phyloP scores from a whole-genome alignment of 2,329 filamentous ascomycete genomes.

The Didymella exigua region DNA sequence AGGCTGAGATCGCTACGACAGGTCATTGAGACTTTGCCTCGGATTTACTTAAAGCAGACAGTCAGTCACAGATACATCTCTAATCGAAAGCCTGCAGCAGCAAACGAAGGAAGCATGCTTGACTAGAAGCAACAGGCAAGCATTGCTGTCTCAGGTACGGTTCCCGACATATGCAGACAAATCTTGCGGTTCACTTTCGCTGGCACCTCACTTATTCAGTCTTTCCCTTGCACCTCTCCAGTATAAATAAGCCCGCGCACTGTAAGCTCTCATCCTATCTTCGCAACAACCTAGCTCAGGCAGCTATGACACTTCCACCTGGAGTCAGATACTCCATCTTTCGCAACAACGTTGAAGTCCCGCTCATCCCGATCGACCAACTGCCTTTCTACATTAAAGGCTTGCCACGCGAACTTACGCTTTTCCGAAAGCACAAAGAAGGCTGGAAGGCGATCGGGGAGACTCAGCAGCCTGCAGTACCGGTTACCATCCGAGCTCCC shows the following conservation, averaged over 20 bases:
- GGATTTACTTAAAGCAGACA: background rate
- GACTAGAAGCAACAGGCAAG: slow-evolving; percentile 3
- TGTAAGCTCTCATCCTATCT: background rate
- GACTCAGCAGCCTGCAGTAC: slow-evolving; percentile 14
- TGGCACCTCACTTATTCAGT: background rate
- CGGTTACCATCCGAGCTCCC: slow-evolving; percentile 18
- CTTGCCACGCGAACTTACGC: slow-evolving; percentile 43
- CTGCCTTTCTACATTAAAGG: slow-evolving; percentile 50
- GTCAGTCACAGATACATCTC: background rate
- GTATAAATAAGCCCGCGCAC: background rate
- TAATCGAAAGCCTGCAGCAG: background rate
- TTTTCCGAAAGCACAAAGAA: slow-evolving; percentile 30
- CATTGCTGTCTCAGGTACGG: slow-evolving; percentile 23
- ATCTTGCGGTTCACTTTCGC: background rate
- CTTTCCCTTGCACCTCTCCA: background rate
- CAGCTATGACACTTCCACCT: slow-evolving; percentile 14
- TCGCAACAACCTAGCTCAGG: background rate
- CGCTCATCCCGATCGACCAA: slow-evolving; percentile 52
- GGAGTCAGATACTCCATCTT: slow-evolving; percentile 46
- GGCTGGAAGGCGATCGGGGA: slow-evolving; percentile 34
- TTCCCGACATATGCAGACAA: background rate
- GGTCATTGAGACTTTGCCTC: background rate
- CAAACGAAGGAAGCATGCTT: background rate
- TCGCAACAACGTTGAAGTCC: slow-evolving; percentile 45
- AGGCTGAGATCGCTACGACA: background rate